Percentiles rank a stretch among this genome's conserved stretches.
Evolutionary conservation across 306 rosid species (phyloP).

Genomic region (Malus domestica): DNA sequence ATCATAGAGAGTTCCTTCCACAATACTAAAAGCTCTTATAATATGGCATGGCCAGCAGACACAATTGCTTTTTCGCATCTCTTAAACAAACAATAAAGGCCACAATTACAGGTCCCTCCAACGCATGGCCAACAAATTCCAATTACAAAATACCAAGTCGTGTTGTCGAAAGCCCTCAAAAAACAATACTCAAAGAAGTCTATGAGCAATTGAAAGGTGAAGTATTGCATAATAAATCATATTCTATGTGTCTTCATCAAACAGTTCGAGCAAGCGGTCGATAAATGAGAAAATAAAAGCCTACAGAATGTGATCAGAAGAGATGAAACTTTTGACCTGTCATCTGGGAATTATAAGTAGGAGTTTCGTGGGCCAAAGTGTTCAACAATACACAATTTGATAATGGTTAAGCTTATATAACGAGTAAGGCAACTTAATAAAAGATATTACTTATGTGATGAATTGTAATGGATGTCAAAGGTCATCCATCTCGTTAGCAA

Average conservation of each 20-base stretch:
- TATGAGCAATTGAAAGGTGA: slow-evolving; percentile 35
- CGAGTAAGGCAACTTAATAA: background rate
- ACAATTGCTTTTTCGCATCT: background rate
- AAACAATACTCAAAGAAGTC: slow-evolving; percentile 16
- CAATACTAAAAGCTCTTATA: background rate
- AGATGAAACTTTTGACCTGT: background rate
- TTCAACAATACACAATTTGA: background rate
- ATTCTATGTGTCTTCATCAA: background rate
- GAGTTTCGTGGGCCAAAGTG: background rate
- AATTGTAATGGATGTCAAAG: background rate
- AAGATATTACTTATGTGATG: background rate
- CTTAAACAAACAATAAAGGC: background rate
- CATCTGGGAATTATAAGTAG: background rate
- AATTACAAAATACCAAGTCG: slow-evolving; percentile 7
- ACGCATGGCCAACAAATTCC: background rate
- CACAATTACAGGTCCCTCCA: background rate
- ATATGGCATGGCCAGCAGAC: background rate
- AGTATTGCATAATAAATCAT: background rate
- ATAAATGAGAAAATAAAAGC: background rate
- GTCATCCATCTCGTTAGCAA: background rate
- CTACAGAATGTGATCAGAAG: background rate
- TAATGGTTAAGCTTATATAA: background rate
- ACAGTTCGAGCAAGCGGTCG: background rate
- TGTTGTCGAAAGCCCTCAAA: background rate
- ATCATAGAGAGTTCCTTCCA: background rate